Conservation (phyloP, 768 basidiomycete genomes). For the Cystofilobasidium ferigula region DNA sequence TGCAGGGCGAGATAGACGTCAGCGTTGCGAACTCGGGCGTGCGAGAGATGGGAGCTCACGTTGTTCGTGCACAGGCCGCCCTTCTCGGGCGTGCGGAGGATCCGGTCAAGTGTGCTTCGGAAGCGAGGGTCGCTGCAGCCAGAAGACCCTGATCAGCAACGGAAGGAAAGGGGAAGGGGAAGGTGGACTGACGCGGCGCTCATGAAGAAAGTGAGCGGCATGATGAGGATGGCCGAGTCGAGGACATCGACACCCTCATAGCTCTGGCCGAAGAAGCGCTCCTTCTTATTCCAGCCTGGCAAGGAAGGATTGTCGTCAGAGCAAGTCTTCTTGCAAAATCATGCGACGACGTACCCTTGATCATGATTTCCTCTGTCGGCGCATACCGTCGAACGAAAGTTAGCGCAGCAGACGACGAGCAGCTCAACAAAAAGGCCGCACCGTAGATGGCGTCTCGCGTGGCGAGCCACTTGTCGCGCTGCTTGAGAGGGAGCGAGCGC, state of each 20-base stretch:
- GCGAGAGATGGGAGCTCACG: slow-evolving; percentile 15
- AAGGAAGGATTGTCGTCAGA: background rate
- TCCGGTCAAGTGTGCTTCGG: slow-evolving; percentile 66
- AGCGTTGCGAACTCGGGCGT: background rate
- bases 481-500: slow-evolving; percentile 62
- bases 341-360: slow-evolving; percentile 63
- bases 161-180: background rate
- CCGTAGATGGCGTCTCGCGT: slow-evolving; percentile 73
- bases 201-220: slow-evolving; percentile 65
- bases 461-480: slow-evolving; percentile 52
- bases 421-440: background rate
- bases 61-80: slow-evolving; percentile 83
- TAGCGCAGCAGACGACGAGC: background rate
- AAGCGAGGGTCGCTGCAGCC: slow-evolving; percentile 65
- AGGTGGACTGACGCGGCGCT: background rate
- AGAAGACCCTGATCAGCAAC: slow-evolving; percentile 9
- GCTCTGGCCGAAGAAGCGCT: slow-evolving; percentile 51
- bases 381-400: background rate
- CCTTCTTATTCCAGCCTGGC: slow-evolving; percentile 10
- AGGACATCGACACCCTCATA: slow-evolving; percentile 68
- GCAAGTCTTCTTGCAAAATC: background rate
- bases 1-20: slow-evolving; percentile 29
- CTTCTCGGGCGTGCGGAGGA: slow-evolving; percentile 74
- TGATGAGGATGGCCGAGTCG: slow-evolving; percentile 23
- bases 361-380: slow-evolving; percentile 61